phyloP scores from a whole-genome alignment of 768 basidiomycete genomes.

The Dioszegia aurantiaca region DNA sequence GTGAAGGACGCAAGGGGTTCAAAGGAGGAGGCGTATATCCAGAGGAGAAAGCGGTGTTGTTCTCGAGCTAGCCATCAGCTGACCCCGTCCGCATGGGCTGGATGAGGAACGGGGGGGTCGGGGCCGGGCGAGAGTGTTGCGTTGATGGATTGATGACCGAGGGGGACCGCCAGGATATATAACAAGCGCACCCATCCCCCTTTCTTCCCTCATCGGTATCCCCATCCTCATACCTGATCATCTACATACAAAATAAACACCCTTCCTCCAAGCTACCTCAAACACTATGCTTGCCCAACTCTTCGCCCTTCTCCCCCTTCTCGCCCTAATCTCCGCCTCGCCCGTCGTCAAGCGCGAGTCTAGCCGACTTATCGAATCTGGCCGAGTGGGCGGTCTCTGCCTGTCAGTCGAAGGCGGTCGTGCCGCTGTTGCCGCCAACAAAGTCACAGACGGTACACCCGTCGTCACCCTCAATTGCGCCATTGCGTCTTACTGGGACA shows the following conservation, averaged over 20 bases:
- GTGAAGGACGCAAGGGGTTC: no score
- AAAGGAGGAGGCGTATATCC: no score
- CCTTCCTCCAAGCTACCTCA: background rate
- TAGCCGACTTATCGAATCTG: constrained; percentile 12
- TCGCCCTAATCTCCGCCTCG: constrained; percentile 5
- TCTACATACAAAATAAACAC: background rate
- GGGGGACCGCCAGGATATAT: constrained; percentile 1
- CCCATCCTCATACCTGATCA: background rate
- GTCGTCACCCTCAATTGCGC: constrained; percentile 18
- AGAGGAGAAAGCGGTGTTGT: no score
- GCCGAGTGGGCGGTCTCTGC: constrained; percentile 12
- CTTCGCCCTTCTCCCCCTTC: constrained; percentile 3
- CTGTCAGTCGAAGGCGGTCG: constrained; percentile 7
- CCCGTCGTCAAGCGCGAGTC: constrained; percentile 15
- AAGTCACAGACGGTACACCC: constrained; percentile 13
- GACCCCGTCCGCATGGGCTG: no score
- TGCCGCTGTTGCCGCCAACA: background rate
- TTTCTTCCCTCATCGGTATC: background rate
- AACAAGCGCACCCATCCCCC: background rate
- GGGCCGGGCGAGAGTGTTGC: no score
- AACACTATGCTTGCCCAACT: constrained; percentile 4
- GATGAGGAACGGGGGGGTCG: no score
- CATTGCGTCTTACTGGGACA: constrained; percentile 23
- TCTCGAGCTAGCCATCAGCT: no score
- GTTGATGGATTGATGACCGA: no score